These are phyloP conservation scores for Pseudoneurospora amorphoporcata DNA, from an alignment of 495 filamentous ascomycete genomes.

Conservation along the genomic window DNA sequence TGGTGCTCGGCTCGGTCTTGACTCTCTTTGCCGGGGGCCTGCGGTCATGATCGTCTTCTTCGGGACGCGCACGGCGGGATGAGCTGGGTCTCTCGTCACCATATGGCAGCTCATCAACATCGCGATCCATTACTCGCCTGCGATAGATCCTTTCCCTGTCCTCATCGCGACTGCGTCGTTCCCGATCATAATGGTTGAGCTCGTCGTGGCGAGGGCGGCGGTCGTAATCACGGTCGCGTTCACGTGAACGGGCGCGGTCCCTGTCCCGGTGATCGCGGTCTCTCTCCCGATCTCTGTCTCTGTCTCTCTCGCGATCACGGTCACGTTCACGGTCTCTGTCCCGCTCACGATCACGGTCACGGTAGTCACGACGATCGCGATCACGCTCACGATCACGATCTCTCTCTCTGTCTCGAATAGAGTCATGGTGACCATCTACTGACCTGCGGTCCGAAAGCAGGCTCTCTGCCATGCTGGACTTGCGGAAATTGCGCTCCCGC, in stretches of 20 bases:
- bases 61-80: constrained; percentile 60
- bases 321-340: constrained; percentile 25
- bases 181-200: constrained; percentile 49
- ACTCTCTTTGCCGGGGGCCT: constrained; percentile 42
- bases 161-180: constrained; percentile 71
- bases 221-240: constrained; percentile 28
- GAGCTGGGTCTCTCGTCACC: constrained; percentile 62
- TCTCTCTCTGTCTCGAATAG: constrained; percentile 37
- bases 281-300: constrained; percentile 21
- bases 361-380: constrained; percentile 33
- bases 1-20: constrained; percentile 6
- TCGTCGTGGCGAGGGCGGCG: constrained; percentile 40
- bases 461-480: constrained; percentile 56
- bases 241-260: constrained; percentile 23
- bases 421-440: constrained; percentile 28
- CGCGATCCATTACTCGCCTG: constrained; percentile 66
- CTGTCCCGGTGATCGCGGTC: constrained; percentile 32
- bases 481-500: constrained; percentile 78
- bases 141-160: constrained; percentile 79
- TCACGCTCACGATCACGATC: constrained; percentile 49
- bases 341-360: constrained; percentile 34
- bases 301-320: constrained; percentile 29
- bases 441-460: constrained; percentile 43
- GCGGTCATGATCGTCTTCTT: constrained; percentile 60
- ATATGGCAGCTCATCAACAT: constrained; percentile 76